These are phyloP conservation scores for Crotalaria pallida DNA, from an alignment of 306 rosid genomes.

Conservation along the genomic window DNA sequence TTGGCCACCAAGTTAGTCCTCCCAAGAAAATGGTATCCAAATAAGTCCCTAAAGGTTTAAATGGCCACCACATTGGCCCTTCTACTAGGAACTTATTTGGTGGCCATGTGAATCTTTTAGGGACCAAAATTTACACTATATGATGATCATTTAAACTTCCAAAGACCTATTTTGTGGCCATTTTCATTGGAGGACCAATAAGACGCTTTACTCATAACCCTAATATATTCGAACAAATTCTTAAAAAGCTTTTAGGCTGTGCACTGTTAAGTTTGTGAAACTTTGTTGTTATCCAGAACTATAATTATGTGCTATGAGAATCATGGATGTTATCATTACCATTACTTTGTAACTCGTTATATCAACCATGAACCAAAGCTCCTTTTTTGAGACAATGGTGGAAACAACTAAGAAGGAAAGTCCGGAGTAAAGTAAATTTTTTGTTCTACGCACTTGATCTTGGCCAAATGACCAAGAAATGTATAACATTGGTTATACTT, in stretches of 20 bases:
- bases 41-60: no score
- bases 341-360: not conserved
- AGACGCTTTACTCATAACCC: no score
- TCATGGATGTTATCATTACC: not conserved
- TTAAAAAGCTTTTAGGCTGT: not conserved
- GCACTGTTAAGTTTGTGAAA: constrained; percentile 4
- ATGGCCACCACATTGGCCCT: no score
- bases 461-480: not conserved
- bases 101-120: no score
- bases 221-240: no score
- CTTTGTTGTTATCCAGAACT: not conserved
- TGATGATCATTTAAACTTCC: no score
- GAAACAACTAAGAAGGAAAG: not conserved
- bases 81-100: no score
- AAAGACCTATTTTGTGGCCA: no score
- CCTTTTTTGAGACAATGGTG: not conserved
- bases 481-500: not conserved
- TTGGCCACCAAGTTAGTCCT: no score
- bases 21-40: no score
- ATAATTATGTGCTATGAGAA: not conserved
- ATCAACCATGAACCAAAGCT: not conserved
- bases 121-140: no score
- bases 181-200: no score
- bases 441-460: not conserved
- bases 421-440: not conserved